These are phyloP conservation scores for Picea engelmannii DNA, from an alignment of 83 land plant genomes.

Conservation along the genomic window DNA sequence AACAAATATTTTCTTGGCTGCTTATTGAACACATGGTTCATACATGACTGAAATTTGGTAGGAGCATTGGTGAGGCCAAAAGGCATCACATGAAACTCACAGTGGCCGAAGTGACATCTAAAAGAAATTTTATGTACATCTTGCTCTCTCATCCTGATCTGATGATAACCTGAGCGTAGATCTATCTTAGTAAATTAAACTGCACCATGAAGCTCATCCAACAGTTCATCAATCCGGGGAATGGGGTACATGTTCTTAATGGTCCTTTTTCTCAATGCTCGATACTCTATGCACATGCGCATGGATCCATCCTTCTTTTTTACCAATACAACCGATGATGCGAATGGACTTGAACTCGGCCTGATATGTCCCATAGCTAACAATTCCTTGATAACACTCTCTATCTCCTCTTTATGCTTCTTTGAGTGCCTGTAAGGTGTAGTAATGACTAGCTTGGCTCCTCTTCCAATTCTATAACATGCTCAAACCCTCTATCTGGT, in stretches of 20 bases:
- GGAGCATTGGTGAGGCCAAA: not conserved
- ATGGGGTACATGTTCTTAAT: no score
- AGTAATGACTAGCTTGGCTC: not conserved
- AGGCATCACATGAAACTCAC: not conserved
- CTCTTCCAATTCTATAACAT: not conserved
- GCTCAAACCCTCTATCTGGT: no score
- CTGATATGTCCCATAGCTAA: no score
- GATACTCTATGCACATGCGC: not conserved
- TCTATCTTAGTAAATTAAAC: no score
- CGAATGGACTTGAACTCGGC: no score
- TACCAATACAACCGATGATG: not conserved
- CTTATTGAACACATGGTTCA: not conserved
- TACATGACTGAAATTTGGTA: not conserved
- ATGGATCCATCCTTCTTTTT: not conserved
- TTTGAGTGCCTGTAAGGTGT: no score
- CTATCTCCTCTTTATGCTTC: no score
- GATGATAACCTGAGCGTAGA: no score
- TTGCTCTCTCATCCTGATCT: no score
- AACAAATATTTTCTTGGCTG: no score
- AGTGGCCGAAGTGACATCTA: not conserved
- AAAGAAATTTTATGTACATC: not conserved
- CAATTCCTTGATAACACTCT: no score
- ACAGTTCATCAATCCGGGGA: not conserved
- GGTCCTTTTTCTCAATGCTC: not conserved
- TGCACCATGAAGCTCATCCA: not conserved